Evolutionary conservation across 2,329 filamentous ascomycete species (phyloP).

Genomic region (Fusarium sp.): DNA sequence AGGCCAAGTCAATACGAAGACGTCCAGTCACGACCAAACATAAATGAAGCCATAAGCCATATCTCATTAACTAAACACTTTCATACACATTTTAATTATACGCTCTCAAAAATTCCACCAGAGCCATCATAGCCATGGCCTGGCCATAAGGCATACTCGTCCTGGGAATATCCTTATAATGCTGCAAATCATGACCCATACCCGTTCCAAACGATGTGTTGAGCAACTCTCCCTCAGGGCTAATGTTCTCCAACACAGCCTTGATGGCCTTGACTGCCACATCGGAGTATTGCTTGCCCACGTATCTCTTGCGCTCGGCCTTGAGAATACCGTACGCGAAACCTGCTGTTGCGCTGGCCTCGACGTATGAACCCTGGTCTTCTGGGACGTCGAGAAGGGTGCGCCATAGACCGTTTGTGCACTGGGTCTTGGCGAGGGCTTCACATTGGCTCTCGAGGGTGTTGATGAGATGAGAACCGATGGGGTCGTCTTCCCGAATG

Average conservation of each 20-base stretch:
- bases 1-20: not conserved
- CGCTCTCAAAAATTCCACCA: conserved; percentile 79
- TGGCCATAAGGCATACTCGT: conserved; percentile 90
- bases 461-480: conserved; percentile 71
- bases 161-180: conserved; percentile 82
- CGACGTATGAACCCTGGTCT: conserved; percentile 78
- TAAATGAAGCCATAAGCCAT: too few relatives aligned
- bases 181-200: conserved; percentile 81
- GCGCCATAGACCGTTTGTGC: conserved; percentile 76
- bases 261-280: conserved; percentile 76
- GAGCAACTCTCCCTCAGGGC: conserved; percentile 76
- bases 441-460: conserved; percentile 79
- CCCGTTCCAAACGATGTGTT: conserved; percentile 85
- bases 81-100: conserved; percentile 41
- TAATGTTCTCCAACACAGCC: conserved; percentile 77
- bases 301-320: conserved; percentile 77
- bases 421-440: conserved; percentile 74
- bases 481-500: conserved; percentile 72
- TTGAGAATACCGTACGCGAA: conserved; percentile 88
- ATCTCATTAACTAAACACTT: not conserved
- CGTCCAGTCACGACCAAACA: not conserved
- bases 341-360: conserved; percentile 83
- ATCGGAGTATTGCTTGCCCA: conserved; percentile 72
- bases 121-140: conserved; percentile 86
- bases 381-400: conserved; percentile 79